Evolutionary conservation across 2,329 filamentous ascomycete species (phyloP).

Genomic region (Acrocalymma vagum): DNA sequence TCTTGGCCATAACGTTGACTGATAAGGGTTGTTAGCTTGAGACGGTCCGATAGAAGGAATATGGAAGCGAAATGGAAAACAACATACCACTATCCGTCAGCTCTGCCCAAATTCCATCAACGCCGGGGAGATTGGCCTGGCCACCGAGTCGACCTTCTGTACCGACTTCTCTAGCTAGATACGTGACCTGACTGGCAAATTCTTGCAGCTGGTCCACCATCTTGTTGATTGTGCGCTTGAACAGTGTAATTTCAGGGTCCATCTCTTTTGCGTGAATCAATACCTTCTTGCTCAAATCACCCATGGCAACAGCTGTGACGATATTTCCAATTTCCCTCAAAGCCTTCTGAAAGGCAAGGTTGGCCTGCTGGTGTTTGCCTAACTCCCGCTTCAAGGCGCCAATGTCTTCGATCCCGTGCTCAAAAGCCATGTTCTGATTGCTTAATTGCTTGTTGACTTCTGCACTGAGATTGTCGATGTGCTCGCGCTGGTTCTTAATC

Average conservation of each 20-base stretch:
- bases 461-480: slow-evolving; percentile 84
- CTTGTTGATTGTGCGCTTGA: slow-evolving; percentile 97
- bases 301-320: slow-evolving; percentile 92
- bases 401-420: slow-evolving; percentile 83
- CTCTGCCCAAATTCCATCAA: slow-evolving; percentile 98
- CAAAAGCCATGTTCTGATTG: slow-evolving; percentile 82
- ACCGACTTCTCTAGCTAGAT: slow-evolving; percentile 92
- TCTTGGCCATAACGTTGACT: slow-evolving; percentile 99
- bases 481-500: slow-evolving; percentile 85
- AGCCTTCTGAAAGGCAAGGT: slow-evolving; percentile 98
- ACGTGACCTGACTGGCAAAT: slow-evolving; percentile 95
- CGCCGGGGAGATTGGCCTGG: slow-evolving; percentile 91
- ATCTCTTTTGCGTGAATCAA: slow-evolving; percentile 95
- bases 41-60: slow-evolving; percentile 24
- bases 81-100: slow-evolving; percentile 70
- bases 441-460: slow-evolving; percentile 87
- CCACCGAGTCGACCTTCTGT: slow-evolving; percentile 94
- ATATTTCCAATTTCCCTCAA: slow-evolving; percentile 96
- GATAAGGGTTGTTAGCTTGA: slow-evolving; percentile 36
- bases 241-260: slow-evolving; percentile 97
- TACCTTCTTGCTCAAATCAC: slow-evolving; percentile 96
- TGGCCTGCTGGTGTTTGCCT: slow-evolving; percentile 97
- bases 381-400: slow-evolving; percentile 90
- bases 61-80: slow-evolving; percentile 15
- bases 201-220: slow-evolving; percentile 99